Percentiles rank a stretch among this genome's conserved stretches.
These are phyloP conservation scores for Solanum hybrid DNA, from an alignment of 305 asterid genomes.

Conservation along the genomic window DNA sequence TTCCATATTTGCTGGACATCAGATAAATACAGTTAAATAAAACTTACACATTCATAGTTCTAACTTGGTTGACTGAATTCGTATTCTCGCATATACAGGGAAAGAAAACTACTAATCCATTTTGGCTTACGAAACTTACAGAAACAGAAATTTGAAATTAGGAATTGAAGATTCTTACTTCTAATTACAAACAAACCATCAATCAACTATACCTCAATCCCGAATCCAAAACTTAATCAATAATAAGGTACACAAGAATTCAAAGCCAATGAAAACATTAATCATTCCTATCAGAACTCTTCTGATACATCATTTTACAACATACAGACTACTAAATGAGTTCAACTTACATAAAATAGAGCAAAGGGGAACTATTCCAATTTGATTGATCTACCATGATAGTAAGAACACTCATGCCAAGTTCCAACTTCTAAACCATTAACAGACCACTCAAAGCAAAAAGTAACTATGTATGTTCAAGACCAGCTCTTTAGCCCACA, in stretches of 20 bases:
- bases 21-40: not conserved
- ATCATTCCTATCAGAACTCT: not conserved
- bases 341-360: not conserved
- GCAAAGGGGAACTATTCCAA: not conserved
- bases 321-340: not conserved
- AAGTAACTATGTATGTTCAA: not conserved
- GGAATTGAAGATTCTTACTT: not conserved
- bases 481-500: not conserved
- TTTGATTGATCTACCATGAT: not conserved
- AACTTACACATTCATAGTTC: not conserved
- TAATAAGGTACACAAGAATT: not conserved
- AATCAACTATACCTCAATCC: not conserved
- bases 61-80: not conserved
- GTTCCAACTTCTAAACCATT: not conserved
- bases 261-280: not conserved
- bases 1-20: conserved; percentile 73
- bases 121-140: not conserved
- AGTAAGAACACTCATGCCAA: not conserved
- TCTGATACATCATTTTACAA: not conserved
- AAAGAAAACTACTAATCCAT: not conserved
- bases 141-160: not conserved
- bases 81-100: not conserved
- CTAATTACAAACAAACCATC: not conserved
- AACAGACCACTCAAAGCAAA: not conserved
- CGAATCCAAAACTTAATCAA: not conserved